Evolutionary conservation across 805 yeast species (phyloP).

Genomic region (Sugiyamaella mastotermitis): DNA sequence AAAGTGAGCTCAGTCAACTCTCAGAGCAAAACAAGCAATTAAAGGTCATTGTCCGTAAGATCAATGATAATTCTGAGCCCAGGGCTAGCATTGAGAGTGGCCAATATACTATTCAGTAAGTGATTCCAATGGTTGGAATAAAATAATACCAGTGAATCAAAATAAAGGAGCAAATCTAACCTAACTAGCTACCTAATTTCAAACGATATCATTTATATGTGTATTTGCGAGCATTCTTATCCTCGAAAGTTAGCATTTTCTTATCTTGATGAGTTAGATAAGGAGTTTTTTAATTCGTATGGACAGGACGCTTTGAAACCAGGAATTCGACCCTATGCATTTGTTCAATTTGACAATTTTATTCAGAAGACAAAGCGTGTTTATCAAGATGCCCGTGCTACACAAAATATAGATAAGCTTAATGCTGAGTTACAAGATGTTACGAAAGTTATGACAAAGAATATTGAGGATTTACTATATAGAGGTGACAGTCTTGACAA

Average conservation of each 20-base stretch:
- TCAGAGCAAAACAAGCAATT: slow-evolving; percentile 78
- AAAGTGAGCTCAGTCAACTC: slow-evolving; percentile 47
- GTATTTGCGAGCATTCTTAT: slow-evolving; percentile 70
- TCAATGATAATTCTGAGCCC: slow-evolving; percentile 73
- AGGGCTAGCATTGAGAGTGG: slow-evolving; percentile 83
- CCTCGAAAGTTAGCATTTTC: slow-evolving; percentile 88
- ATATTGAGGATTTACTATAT: slow-evolving; percentile 89
- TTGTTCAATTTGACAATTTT: slow-evolving; percentile 65
- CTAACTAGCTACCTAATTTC: slow-evolving; percentile 49
- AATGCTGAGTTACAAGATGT: slow-evolving; percentile 90
- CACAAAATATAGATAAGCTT: slow-evolving; percentile 76
- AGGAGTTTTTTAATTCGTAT: slow-evolving; percentile 75
- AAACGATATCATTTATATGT: slow-evolving; percentile 66
- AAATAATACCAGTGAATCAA: neutral
- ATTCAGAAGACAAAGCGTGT: slow-evolving; percentile 81
- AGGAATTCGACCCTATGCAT: slow-evolving; percentile 82
- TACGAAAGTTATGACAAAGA: slow-evolving; percentile 90
- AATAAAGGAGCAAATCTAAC: slow-evolving; percentile 1
- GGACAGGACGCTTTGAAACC: slow-evolving; percentile 59
- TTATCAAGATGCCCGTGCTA: slow-evolving; percentile 88
- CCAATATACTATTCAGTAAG: slow-evolving; percentile 53
- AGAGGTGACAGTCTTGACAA: slow-evolving; percentile 89
- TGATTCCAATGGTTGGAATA: slow-evolving; percentile 1
- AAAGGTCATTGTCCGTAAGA: slow-evolving; percentile 66
- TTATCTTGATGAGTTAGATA: slow-evolving; percentile 72